Evolutionary conservation across 192 early-diverging fungal genomes (phyloP).

Genomic region (Entrophospora sp.): DNA sequence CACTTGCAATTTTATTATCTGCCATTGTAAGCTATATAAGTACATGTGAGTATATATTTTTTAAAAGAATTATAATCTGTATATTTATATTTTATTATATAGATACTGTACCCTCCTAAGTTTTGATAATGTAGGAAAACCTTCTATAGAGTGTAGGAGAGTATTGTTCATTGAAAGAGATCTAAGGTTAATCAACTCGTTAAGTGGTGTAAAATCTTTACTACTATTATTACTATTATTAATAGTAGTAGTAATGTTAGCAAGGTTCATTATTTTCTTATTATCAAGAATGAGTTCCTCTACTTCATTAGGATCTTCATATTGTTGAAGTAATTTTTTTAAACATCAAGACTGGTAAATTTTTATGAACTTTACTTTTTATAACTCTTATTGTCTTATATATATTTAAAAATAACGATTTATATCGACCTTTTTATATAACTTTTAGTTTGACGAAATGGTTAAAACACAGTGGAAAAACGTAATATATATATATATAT

Average conservation of each 20-base stretch:
- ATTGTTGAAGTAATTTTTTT: conserved; percentile 86
- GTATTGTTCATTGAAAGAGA: background rate
- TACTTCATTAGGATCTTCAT: conserved; percentile 29
- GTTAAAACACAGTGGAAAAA: conserved; percentile 74
- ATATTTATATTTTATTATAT: no score
- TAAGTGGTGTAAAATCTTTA: conserved; percentile 4
- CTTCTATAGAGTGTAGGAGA: conserved; percentile 8
- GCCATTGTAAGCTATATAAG: conserved; percentile 24
- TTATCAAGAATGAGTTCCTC: conserved; percentile 19
- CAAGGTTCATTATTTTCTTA: background rate
- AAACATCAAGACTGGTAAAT: conserved; percentile 86
- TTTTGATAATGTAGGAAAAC: conserved; percentile 8
- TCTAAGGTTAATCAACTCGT: background rate
- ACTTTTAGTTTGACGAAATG: conserved; percentile 64
- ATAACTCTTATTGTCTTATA: background rate
- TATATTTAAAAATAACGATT: background rate
- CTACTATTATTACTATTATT: background rate
- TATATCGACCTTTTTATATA: background rate
- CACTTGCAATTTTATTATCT: conserved; percentile 26
- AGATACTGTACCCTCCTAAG: conserved; percentile 6
- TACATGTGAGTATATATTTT: background rate
- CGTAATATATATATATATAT: conserved; percentile 26
- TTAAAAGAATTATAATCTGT: background rate
- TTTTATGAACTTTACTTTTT: background rate
- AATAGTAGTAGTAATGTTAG: background rate